Percentiles rank a stretch among this genome's conserved stretches.
These are phyloP conservation scores for Elongisporangium prolatum DNA, from an alignment of 352 stramenopile species.

Conservation along the genomic window DNA sequence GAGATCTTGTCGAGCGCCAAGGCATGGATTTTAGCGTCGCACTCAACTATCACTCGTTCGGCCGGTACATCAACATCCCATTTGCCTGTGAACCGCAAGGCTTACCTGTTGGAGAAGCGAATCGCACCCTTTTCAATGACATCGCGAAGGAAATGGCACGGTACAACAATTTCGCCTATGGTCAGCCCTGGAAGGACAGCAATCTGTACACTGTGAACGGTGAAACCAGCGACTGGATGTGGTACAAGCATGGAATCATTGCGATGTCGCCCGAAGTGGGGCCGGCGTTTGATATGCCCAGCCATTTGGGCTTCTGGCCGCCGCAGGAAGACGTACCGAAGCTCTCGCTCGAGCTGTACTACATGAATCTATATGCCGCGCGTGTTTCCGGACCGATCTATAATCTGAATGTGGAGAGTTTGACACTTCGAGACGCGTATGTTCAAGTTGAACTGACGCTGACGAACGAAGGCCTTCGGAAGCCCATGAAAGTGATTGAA, in stretches of 20 bases:
- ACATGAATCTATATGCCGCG: conserved; percentile 63
- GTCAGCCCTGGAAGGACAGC: conserved; percentile 77
- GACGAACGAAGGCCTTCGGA: conserved; percentile 34
- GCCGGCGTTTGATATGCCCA: conserved; percentile 38
- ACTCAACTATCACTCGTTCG: conserved; percentile 86
- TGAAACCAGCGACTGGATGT: conserved; percentile 88
- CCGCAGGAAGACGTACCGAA: conserved; percentile 36
- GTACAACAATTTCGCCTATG: conserved; percentile 74
- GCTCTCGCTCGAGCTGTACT: conserved; percentile 64
- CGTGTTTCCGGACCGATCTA: conserved; percentile 53
- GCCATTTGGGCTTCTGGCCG: conserved; percentile 65
- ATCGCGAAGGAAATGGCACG: conserved; percentile 66
- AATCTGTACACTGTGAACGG: conserved; percentile 86
- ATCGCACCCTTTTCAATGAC: conserved; percentile 36
- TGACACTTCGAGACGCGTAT: conserved; percentile 9
- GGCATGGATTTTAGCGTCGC: conserved; percentile 51
- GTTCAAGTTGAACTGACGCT: conserved; percentile 28
- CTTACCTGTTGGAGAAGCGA: conserved; percentile 16
- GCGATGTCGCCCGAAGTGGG: conserved; percentile 84
- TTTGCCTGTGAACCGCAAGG: conserved; percentile 75
- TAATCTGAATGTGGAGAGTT: conserved; percentile 28
- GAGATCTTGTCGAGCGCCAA: conserved; percentile 47
- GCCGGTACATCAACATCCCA: conserved; percentile 77
- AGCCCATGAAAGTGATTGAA: conserved; percentile 11
- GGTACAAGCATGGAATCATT: conserved; percentile 71